These are phyloP conservation scores for Solidago caesia DNA, from an alignment of 129 eudicot species.

Conservation along the genomic window DNA sequence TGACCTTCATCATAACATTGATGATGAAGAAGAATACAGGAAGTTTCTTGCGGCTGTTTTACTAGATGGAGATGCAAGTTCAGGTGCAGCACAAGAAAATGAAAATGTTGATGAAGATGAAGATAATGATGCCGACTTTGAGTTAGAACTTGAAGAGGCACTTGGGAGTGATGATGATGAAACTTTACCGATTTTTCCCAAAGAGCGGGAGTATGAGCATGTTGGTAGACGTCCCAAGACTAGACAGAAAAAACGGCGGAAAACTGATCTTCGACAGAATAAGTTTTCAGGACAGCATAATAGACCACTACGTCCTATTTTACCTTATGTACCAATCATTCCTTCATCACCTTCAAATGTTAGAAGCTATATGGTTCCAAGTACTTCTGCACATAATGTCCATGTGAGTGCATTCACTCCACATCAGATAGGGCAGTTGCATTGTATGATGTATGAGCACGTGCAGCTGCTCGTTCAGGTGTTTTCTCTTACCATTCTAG, in stretches of 20 bases:
- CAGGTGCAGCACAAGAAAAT: constrained; percentile 38
- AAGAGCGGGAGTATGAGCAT: constrained; percentile 33
- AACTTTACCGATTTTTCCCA: constrained; percentile 28
- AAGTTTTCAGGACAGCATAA: constrained; percentile 39
- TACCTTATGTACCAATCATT: constrained; percentile 55
- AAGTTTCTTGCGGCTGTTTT: constrained; percentile 94
- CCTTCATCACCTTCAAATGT: constrained; percentile 31
- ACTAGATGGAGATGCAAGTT: constrained; percentile 51
- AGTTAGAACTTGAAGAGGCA: constrained; percentile 96
- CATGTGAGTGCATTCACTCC: constrained; percentile 56
- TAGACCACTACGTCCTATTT: constrained; percentile 70
- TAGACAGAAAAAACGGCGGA: constrained; percentile 67
- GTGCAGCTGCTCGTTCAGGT: constrained; percentile 91
- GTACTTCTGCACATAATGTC: constrained; percentile 28
- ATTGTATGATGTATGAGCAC: constrained; percentile 84
- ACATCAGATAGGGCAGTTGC: constrained; percentile 86
- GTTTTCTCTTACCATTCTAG: constrained; percentile 69
- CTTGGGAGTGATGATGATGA: constrained; percentile 87
- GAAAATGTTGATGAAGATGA: constrained; percentile 80
- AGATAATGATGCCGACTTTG: constrained; percentile 96
- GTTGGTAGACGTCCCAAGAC: constrained; percentile 69
- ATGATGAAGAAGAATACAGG: constrained; percentile 87
- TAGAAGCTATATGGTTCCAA: constrained; percentile 27
- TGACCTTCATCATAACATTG: constrained; percentile 79
- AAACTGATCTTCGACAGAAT: constrained; percentile 37